A percentile compares a stretch with the other conserved stretches of the same genome.
These are phyloP conservation scores for Podospora didyma DNA, from an alignment of 495 filamentous ascomycete genomes.

Conservation along the genomic window DNA sequence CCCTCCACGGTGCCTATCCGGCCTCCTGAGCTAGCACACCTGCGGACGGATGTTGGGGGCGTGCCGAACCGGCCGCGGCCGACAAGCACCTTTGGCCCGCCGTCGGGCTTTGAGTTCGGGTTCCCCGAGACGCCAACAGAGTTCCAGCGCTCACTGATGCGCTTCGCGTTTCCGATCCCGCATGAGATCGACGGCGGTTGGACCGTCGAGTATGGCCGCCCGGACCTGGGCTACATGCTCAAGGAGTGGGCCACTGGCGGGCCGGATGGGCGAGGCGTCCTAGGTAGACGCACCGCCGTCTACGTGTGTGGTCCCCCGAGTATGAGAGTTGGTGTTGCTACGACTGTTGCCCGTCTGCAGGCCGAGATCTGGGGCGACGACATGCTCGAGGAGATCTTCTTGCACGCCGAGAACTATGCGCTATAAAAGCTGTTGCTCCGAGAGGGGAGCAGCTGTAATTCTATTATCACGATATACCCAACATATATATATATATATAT, in stretches of 20 bases:
- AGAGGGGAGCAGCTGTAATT: background rate
- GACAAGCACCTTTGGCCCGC: slow-evolving; percentile 42
- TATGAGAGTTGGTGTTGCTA: slow-evolving; percentile 84
- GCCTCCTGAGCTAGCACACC: slow-evolving; percentile 49
- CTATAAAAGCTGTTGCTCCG: slow-evolving; percentile 39
- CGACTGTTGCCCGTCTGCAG: slow-evolving; percentile 78
- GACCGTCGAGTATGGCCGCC: slow-evolving; percentile 90
- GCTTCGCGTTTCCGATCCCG: slow-evolving; percentile 72
- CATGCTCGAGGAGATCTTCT: slow-evolving; percentile 80
- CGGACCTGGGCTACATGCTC: slow-evolving; percentile 80
- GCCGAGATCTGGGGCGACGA: slow-evolving; percentile 72
- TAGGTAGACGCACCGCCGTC: slow-evolving; percentile 81
- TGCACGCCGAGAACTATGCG: slow-evolving; percentile 95
- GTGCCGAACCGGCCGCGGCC: slow-evolving; percentile 25
- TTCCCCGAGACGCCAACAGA: slow-evolving; percentile 72
- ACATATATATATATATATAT: background rate
- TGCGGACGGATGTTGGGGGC: slow-evolving; percentile 41
- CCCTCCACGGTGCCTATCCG: slow-evolving; percentile 19
- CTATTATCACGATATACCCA: background rate
- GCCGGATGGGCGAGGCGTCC: slow-evolving; percentile 55
- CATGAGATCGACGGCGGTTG: slow-evolving; percentile 73
- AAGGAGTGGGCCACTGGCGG: slow-evolving; percentile 66
- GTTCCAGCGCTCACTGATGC: slow-evolving; percentile 78
- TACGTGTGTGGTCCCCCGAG: slow-evolving; percentile 87
- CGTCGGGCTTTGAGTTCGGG: slow-evolving; percentile 65